Evolutionary conservation across 192 early-diverging fungal species (phyloP).

Genomic region (Gaertneriomyces semiglobifer): DNA sequence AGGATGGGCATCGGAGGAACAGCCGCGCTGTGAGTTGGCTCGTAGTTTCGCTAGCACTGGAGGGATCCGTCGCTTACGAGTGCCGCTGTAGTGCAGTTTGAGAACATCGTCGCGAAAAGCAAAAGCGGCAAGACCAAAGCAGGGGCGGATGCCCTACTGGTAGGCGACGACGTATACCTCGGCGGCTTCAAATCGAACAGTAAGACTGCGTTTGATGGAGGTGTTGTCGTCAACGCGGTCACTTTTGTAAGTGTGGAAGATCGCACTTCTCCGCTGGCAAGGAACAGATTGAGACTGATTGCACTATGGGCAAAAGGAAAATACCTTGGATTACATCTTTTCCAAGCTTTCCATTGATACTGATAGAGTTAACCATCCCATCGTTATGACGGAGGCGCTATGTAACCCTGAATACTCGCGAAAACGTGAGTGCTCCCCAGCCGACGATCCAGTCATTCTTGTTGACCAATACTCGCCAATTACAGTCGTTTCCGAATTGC

Average conservation of each 20-base stretch:
- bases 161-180: constrained; percentile 68
- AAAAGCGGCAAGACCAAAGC: constrained; percentile 52
- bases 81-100: constrained; percentile 60
- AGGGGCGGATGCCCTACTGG: constrained; percentile 39
- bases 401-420: constrained; percentile 75
- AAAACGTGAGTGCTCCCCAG: constrained; percentile 49
- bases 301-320: constrained; percentile 59
- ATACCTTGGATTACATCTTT: constrained; percentile 83
- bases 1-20: constrained; percentile 71
- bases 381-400: constrained; percentile 84
- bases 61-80: neutral
- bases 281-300: constrained; percentile 20
- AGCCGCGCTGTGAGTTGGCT: constrained; percentile 49
- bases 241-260: constrained; percentile 56
- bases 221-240: constrained; percentile 69
- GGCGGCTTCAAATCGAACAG: constrained; percentile 46
- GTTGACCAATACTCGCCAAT: neutral
- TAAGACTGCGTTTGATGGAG: constrained; percentile 62
- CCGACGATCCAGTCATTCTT: constrained; percentile 5
- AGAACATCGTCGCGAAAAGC: constrained; percentile 65
- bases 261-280: neutral
- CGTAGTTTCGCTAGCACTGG: neutral
- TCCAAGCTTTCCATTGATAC: constrained; percentile 70
- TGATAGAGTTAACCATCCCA: constrained; percentile 69
- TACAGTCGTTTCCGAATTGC: constrained; percentile 78